Percentiles rank a stretch among this genome's conserved stretches.
These are phyloP conservation scores for Geotrichum macrosporum DNA, from an alignment of 1,139 yeast species.

Conservation along the genomic window DNA sequence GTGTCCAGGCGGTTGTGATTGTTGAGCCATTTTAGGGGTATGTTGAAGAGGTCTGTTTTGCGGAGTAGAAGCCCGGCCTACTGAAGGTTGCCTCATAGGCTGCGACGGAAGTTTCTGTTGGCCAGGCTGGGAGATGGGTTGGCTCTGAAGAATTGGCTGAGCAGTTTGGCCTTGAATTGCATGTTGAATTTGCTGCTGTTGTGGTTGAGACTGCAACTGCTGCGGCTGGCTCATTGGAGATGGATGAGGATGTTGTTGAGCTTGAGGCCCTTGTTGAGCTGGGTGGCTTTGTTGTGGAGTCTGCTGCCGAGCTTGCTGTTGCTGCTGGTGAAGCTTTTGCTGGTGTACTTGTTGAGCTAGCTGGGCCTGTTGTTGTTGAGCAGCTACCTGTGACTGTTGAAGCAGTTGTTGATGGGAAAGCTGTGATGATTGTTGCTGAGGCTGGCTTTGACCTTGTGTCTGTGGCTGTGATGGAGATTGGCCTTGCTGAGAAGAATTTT, in stretches of 20 bases:
- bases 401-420: slow-evolving; percentile 10
- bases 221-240: background rate
- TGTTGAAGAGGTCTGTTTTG: slow-evolving; percentile 1
- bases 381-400: background rate
- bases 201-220: slow-evolving; percentile 2
- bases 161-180: background rate
- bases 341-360: too few relatives aligned
- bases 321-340: slow-evolving; percentile 1
- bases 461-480: slow-evolving; percentile 4
- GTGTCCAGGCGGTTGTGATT: slow-evolving; percentile 8
- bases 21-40: slow-evolving; percentile 1
- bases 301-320: slow-evolving; percentile 5
- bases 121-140: slow-evolving; percentile 3
- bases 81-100: slow-evolving; percentile 6
- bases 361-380: slow-evolving; percentile 5
- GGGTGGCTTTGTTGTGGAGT: slow-evolving; percentile 3
- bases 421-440: slow-evolving; percentile 13
- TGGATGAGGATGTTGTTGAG: slow-evolving; percentile 7
- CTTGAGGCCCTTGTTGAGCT: background rate
- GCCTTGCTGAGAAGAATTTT: background rate
- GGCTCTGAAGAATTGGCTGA: slow-evolving; percentile 2
- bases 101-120: slow-evolving; percentile 8
- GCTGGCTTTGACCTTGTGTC: background rate
- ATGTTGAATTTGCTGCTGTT: slow-evolving; percentile 5
- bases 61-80: slow-evolving; percentile 4